These are phyloP conservation scores for Ramaria rubella DNA, from an alignment of 768 basidiomycete genomes.

Conservation along the genomic window DNA sequence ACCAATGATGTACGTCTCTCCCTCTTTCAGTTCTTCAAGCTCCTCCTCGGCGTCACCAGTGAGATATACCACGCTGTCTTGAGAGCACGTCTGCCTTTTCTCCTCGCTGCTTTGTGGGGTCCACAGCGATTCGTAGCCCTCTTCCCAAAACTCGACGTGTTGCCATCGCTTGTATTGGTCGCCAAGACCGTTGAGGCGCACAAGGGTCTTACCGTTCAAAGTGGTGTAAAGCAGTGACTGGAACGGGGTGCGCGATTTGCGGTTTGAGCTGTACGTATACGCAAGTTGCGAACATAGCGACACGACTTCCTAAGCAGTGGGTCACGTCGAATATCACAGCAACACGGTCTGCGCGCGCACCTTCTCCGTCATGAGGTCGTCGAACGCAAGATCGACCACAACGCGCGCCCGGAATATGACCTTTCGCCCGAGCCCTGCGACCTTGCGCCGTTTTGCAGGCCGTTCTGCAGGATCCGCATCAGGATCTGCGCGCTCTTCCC, in stretches of 20 bases:
- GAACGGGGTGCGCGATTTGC: slow-evolving; percentile 64
- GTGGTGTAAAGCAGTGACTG: slow-evolving; percentile 71
- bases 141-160: slow-evolving; percentile 76
- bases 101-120: slow-evolving; percentile 3
- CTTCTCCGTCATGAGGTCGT: slow-evolving; percentile 89
- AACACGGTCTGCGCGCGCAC: slow-evolving; percentile 33
- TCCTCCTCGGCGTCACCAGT: slow-evolving; percentile 92
- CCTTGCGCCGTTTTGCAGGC: slow-evolving; percentile 33
- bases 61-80: slow-evolving; percentile 73
- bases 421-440: slow-evolving; percentile 22
- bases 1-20: slow-evolving; percentile 84
- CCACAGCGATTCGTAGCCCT: slow-evolving; percentile 71
- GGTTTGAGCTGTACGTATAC: slow-evolving; percentile 88
- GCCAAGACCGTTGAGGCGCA: slow-evolving; percentile 56
- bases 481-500: slow-evolving; percentile 55
- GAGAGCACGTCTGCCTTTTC: slow-evolving; percentile 21
- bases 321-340: neutral
- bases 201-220: slow-evolving; percentile 61
- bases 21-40: slow-evolving; percentile 71
- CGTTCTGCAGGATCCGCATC: slow-evolving; percentile 22
- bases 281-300: slow-evolving; percentile 86
- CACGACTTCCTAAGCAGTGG: slow-evolving; percentile 64
- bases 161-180: slow-evolving; percentile 70
- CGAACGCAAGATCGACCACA: slow-evolving; percentile 86
- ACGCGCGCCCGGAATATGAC: slow-evolving; percentile 53